Base-by-base conservation (phyloP, 768 basidiomycete genomes). In the Cyathus striatus region DNA sequence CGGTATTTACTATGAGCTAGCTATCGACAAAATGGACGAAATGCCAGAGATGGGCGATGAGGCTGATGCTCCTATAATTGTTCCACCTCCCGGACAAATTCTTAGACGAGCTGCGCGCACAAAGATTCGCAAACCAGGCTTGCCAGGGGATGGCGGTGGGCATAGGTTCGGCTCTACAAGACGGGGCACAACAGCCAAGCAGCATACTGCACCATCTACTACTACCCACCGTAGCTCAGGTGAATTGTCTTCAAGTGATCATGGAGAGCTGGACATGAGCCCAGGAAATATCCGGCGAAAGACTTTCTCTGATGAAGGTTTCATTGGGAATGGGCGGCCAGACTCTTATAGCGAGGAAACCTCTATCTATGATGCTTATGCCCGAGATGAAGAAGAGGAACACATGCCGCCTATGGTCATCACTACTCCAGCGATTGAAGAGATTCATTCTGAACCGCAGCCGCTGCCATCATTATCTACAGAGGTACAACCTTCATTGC, bases 51-150 rank as follows among this genome's bases (percentile, higher is more conserved):
- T 80, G 57, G 78, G 70, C 6, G 91, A 92, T 47, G 90, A 91
- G 52, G 82, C 81, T 4, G 91, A 96, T 61, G 76, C 78, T n/a
- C 94, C 94, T 18, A 88, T 96, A 55, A 89, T 96, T 47, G 79
- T 88, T 16, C 87, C 90, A 35, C 86, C 83, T 20, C 91, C 90
- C 1, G 89, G 89, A 5, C 87, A 83, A 60, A 91, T 93, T 52
- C 74, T 99, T 10, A 86, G 92, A 17, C 86, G 96, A 26, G 80
- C 92, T 7, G 92, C 92, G 3, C 81, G 95, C 12, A 99, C 96
- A 1, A 93, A 92, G 69, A 96, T 98, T 52, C 85, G 95, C 25
- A 99, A 98, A 66, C 72, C 83, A 12, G 77, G 79, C 4, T 60
- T 85, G 5, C 73, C 78, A 12, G 87, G 81, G 18, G 90, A 88